A percentile compares a stretch with the other conserved stretches of the same genome.
Evolutionary conservation across 2,329 filamentous ascomycete genomes (phyloP).

Genomic region (Pseudodiploospora longispora): DNA sequence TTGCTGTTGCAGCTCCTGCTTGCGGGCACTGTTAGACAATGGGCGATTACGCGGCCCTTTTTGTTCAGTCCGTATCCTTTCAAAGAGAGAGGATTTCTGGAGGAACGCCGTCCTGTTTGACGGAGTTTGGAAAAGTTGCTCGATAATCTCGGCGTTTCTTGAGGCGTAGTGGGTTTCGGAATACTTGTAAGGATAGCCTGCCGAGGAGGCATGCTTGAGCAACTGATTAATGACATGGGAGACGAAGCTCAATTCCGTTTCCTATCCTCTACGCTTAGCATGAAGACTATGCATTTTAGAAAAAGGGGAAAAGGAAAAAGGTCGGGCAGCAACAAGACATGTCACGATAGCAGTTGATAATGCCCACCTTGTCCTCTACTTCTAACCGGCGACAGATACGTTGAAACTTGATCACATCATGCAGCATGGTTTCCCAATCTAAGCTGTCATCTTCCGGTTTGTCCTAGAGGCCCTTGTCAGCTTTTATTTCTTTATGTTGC

Average conservation of each 20-base stretch:
- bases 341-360: too few relatives aligned
- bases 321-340: neutral
- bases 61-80: constrained; percentile 39
- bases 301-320: neutral
- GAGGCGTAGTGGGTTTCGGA: constrained; percentile 34
- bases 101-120: constrained; percentile 53
- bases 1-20: constrained; percentile 41
- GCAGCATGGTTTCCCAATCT: constrained; percentile 36
- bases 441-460: constrained; percentile 25
- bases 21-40: constrained; percentile 8
- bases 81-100: constrained; percentile 55
- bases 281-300: neutral
- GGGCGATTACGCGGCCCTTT: neutral
- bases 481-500: neutral
- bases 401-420: constrained; percentile 35
- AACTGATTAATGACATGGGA: constrained; percentile 36
- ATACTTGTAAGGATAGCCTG: constrained; percentile 20
- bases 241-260: constrained; percentile 39
- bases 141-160: constrained; percentile 37
- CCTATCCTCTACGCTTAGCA: constrained; percentile 17
- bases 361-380: constrained; percentile 31
- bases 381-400: constrained; percentile 29
- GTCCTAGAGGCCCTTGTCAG: constrained; percentile 1
- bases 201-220: constrained; percentile 34
- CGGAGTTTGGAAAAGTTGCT: constrained; percentile 34